Evolutionary conservation across 495 filamentous ascomycete species (phyloP).

Genomic region (Aspergillus asperescens): DNA sequence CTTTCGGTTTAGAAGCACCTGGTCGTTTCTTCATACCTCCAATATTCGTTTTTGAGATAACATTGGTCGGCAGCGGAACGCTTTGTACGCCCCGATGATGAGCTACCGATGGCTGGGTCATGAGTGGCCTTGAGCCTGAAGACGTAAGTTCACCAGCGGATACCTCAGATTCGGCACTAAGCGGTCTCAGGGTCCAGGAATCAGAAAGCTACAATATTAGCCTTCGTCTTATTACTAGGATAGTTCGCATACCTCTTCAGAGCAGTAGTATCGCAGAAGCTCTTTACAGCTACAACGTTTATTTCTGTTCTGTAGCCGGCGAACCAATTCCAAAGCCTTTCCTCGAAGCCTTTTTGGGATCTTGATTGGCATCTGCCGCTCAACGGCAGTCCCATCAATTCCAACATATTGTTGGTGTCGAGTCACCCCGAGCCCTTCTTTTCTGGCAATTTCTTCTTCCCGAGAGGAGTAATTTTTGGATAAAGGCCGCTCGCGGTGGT

Average conservation of each 20-base stretch:
- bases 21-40: not conserved
- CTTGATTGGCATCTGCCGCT: constrained; percentile 24
- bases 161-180: constrained; percentile 13
- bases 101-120: constrained; percentile 26
- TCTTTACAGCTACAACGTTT: constrained; percentile 68
- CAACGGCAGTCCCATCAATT: constrained; percentile 3
- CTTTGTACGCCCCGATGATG: constrained; percentile 4
- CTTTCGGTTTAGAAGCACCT: constrained; percentile 16
- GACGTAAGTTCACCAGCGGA: constrained; percentile 8
- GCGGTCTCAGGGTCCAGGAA: constrained; percentile 26
- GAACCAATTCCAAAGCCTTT: constrained; percentile 50
- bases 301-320: constrained; percentile 64
- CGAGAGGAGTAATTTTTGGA: constrained; percentile 79
- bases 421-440: constrained; percentile 13
- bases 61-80: not conserved
- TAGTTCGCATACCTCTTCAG: constrained; percentile 40
- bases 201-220: constrained; percentile 26
- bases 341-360: constrained; percentile 78
- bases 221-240: not conserved
- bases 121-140: constrained; percentile 21
- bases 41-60: not conserved
- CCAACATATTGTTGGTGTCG: not conserved
- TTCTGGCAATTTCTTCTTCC: constrained; percentile 69
- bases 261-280: constrained; percentile 78
- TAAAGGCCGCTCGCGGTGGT: constrained; percentile 56